These are phyloP conservation scores for Rhododendron williamsianum DNA, from an alignment of 148 eudicot genomes.

Conservation along the genomic window DNA sequence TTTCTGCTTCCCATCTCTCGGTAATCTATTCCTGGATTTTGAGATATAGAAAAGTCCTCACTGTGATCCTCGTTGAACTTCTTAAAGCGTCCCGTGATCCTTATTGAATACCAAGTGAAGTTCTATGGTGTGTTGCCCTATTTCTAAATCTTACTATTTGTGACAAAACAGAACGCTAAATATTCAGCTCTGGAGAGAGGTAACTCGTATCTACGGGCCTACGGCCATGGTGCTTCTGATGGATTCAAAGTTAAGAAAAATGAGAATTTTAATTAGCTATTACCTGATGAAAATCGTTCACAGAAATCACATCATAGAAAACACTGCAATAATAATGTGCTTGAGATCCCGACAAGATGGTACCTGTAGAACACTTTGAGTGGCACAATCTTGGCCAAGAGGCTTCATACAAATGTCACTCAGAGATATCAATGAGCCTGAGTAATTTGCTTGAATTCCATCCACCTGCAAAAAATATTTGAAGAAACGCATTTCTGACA, in stretches of 20 bases:
- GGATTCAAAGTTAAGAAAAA: background rate
- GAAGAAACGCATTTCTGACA: background rate
- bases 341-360: background rate
- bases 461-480: constrained; percentile 55
- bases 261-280: background rate
- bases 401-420: constrained; percentile 96
- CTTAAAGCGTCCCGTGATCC: background rate
- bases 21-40: background rate
- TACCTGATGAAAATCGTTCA: background rate
- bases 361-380: constrained; percentile 96
- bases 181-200: background rate
- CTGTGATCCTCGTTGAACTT: background rate
- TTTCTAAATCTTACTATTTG: background rate
- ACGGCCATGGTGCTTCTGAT: background rate
- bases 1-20: background rate
- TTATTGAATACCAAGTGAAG: background rate
- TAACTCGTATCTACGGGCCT: background rate
- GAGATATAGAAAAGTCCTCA: background rate
- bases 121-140: background rate
- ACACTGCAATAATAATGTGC: background rate
- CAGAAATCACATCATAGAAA: background rate
- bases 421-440: constrained; percentile 65
- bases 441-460: constrained; percentile 72
- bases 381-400: constrained; percentile 95
- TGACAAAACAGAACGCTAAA: background rate